A percentile compares a stretch with the other conserved stretches of the same genome.
These are phyloP conservation scores for Lithohypha guttulata DNA, from an alignment of 2,329 filamentous ascomycete species.

Conservation along the genomic window DNA sequence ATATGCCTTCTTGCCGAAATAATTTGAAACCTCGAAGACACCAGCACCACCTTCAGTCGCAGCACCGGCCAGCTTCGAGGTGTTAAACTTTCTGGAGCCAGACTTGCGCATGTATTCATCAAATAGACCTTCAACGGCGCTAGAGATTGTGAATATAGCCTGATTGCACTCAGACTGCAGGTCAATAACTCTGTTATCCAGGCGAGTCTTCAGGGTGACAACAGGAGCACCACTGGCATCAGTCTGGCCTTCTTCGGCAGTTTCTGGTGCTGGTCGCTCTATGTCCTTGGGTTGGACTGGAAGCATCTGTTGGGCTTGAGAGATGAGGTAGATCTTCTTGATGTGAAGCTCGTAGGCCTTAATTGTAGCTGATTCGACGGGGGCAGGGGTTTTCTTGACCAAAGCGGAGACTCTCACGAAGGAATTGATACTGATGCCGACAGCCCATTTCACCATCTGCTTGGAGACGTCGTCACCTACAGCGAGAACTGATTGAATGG, in stretches of 20 bases:
- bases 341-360: conserved; percentile 78
- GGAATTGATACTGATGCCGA: conserved; percentile 59
- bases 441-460: conserved; percentile 92
- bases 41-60: conserved; percentile 88
- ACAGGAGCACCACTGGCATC: conserved; percentile 50
- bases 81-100: conserved; percentile 74
- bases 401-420: conserved; percentile 71
- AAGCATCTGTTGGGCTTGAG: conserved; percentile 49
- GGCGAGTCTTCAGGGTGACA: conserved; percentile 70
- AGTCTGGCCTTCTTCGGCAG: conserved; percentile 37
- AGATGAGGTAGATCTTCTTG: conserved; percentile 69
- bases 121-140: conserved; percentile 59
- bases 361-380: conserved; percentile 78
- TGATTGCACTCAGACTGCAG: conserved; percentile 85
- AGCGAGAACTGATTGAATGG: conserved; percentile 68
- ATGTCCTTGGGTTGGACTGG: conserved; percentile 50
- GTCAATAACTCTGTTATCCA: conserved; percentile 89
- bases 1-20: conserved; percentile 74
- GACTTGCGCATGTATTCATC: conserved; percentile 64
- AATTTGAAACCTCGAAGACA: conserved; percentile 71
- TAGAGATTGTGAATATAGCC: conserved; percentile 65
- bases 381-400: conserved; percentile 72
- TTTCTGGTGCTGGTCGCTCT: conserved; percentile 36
- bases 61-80: conserved; percentile 78
- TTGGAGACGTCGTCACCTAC: conserved; percentile 51